phyloP scores from a whole-genome alignment of 208 protist genomes.

The Trypanosoma cruzi region DNA sequence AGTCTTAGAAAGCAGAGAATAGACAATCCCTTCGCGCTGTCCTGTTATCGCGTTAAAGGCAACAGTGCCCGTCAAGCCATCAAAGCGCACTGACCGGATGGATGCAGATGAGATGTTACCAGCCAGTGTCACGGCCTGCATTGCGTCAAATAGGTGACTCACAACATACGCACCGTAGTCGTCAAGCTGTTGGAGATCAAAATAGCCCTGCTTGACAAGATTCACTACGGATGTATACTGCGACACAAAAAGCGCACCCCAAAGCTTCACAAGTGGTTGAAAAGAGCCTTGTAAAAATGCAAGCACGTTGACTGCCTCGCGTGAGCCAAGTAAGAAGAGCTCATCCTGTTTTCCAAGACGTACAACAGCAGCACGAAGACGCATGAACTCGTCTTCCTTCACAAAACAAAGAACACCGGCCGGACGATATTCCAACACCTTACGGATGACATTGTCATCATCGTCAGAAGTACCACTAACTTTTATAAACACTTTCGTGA shows the following conservation, averaged over 20 bases:
- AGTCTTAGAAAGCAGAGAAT: constrained; percentile 48
- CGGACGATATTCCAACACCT: constrained; percentile 46
- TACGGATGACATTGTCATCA: constrained; percentile 55
- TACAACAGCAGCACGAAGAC: constrained; percentile 44
- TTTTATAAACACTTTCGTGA: constrained; percentile 68
- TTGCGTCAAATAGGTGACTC: constrained; percentile 80
- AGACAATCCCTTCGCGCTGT: constrained; percentile 60
- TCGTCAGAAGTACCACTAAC: constrained; percentile 30
- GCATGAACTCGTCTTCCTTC: constrained; percentile 47
- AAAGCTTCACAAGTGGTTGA: constrained; percentile 30
- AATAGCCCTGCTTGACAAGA: constrained; percentile 44
- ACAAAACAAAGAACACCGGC: constrained; percentile 71
- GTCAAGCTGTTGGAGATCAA: constrained; percentile 47
- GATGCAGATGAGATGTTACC: constrained; percentile 35
- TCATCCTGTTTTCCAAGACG: constrained; percentile 35
- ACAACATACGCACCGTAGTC: constrained; percentile 78
- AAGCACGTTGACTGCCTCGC: constrained; percentile 65
- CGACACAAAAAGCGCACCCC: constrained; percentile 76
- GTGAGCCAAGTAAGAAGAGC: constrained; percentile 71
- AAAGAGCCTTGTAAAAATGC: constrained; percentile 34
- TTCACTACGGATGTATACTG: constrained; percentile 46
- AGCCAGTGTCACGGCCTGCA: constrained; percentile 53
- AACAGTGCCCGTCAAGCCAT: constrained; percentile 72
- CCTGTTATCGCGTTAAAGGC: constrained; percentile 72
- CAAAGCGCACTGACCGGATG: constrained; percentile 56